Evolutionary conservation across 2,329 filamentous ascomycete species (phyloP).

Genomic region (Zymoseptoria brevis): DNA sequence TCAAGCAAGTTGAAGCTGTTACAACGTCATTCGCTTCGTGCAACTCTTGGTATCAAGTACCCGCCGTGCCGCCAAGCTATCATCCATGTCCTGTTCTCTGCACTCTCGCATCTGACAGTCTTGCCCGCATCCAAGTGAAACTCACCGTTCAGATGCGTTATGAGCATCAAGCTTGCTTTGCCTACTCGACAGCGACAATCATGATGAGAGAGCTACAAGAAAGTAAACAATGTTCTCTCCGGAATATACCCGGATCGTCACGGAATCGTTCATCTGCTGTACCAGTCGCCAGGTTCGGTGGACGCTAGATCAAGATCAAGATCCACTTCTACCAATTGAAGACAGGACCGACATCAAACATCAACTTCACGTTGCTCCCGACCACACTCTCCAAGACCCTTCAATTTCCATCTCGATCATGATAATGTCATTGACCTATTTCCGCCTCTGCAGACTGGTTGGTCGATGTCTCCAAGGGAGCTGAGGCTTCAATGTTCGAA

Average conservation of each 20-base stretch:
- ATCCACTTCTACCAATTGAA: not conserved
- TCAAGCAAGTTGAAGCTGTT: too few species aligned
- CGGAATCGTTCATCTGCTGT: not conserved
- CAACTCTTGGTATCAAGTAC: not conserved
- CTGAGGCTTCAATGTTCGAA: constrained; percentile 8
- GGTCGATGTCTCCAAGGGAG: not conserved
- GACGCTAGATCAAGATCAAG: not conserved
- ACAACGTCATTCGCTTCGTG: not conserved
- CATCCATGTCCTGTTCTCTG: not conserved
- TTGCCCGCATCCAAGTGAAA: not conserved
- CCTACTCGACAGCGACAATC: not conserved
- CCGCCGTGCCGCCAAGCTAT: not conserved
- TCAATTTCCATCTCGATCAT: constrained; percentile 22
- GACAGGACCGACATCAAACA: not conserved
- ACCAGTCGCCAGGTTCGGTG: not conserved
- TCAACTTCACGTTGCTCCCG: not conserved
- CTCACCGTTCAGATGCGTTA: not conserved
- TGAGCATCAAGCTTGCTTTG: not conserved
- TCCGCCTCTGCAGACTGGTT: constrained; percentile 38
- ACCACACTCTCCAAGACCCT: constrained; percentile 8
- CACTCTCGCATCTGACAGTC: not conserved
- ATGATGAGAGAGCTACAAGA: not conserved
- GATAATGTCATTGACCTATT: constrained; percentile 42
- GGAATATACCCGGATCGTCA: not conserved
- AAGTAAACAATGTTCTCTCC: not conserved